phyloP scores from a whole-genome alignment of 1,284 basidiomycete species.

The Cutaneotrichosporon sp. region DNA sequence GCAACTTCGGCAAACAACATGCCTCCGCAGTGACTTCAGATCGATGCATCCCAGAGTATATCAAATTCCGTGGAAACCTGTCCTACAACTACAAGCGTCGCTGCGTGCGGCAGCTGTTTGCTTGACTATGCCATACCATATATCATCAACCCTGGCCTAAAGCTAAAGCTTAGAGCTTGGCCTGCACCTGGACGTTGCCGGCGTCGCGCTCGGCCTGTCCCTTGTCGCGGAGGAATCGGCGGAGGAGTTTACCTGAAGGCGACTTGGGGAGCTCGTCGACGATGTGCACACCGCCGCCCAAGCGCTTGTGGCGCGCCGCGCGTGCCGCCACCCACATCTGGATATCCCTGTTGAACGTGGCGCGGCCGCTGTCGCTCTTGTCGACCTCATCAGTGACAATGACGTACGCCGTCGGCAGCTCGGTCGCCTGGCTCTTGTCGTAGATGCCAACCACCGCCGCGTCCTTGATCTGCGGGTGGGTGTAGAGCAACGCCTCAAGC shows the following conservation, averaged over 20 bases:
- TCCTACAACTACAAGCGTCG: conserved; percentile 1
- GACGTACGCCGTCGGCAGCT: conserved; percentile 62
- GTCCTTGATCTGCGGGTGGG: conserved; percentile 69
- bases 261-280: conserved; percentile 55
- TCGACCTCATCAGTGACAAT: conserved; percentile 8
- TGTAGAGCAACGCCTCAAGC: conserved; percentile 69
- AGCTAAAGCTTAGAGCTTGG: conserved; percentile 4
- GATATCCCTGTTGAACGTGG: conserved; percentile 57
- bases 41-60: not conserved
- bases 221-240: conserved; percentile 39
- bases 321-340: conserved; percentile 63
- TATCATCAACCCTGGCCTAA: not conserved
- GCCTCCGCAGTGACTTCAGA: not conserved
- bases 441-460: conserved; percentile 69
- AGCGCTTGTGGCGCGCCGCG: conserved; percentile 56
- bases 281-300: conserved; percentile 55
- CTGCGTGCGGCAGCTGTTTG: not conserved
- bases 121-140: conserved; percentile 10
- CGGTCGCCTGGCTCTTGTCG: conserved; percentile 64
- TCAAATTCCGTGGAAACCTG: not conserved
- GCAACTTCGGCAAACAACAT: too few species aligned
- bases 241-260: conserved; percentile 45
- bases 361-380: conserved; percentile 7
- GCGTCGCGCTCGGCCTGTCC: conserved; percentile 22
- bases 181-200: not conserved